Evolutionary conservation across 208 protist genomes (phyloP).

Genomic region (Acanthamoeba polyphaga): DNA sequence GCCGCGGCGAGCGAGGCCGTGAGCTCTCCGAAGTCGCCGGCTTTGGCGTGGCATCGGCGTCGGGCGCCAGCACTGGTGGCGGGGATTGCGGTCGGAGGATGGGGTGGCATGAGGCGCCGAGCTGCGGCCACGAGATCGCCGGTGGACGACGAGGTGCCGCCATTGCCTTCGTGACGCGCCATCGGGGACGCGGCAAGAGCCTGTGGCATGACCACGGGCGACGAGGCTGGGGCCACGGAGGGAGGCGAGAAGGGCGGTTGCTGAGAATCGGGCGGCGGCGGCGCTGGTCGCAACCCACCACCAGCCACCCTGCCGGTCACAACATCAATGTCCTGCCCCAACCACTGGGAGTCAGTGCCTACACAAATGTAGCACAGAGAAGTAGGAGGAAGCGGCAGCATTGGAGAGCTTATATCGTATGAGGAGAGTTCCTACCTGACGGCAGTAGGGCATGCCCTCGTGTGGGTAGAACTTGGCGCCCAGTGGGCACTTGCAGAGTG

Average conservation of each 20-base stretch:
- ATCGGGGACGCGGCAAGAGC: not conserved
- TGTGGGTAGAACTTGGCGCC: slow-evolving; percentile 29
- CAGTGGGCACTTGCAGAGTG: slow-evolving; percentile 11
- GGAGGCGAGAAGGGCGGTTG: not conserved
- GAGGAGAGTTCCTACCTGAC: not conserved
- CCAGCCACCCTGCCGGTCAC: not conserved
- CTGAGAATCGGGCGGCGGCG: not conserved
- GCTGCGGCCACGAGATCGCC: not conserved
- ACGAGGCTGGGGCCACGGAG: not conserved
- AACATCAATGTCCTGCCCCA: not conserved
- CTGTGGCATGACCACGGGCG: not conserved
- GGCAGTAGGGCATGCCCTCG: slow-evolving; percentile 24
- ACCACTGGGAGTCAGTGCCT: not conserved
- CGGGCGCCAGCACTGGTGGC: not conserved
- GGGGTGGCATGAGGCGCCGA: not conserved
- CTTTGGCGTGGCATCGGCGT: not conserved
- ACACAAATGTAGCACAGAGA: too few relatives aligned
- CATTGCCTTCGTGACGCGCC: not conserved
- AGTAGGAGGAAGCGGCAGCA: too few relatives aligned
- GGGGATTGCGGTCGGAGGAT: not conserved
- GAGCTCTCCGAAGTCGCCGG: not conserved
- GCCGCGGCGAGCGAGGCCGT: not conserved
- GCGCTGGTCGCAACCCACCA: not conserved
- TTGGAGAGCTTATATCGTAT: too few relatives aligned
- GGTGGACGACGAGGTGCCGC: not conserved